Evolutionary conservation across 139 green algal species (phyloP).

Genomic region (Closterium sp.): DNA sequence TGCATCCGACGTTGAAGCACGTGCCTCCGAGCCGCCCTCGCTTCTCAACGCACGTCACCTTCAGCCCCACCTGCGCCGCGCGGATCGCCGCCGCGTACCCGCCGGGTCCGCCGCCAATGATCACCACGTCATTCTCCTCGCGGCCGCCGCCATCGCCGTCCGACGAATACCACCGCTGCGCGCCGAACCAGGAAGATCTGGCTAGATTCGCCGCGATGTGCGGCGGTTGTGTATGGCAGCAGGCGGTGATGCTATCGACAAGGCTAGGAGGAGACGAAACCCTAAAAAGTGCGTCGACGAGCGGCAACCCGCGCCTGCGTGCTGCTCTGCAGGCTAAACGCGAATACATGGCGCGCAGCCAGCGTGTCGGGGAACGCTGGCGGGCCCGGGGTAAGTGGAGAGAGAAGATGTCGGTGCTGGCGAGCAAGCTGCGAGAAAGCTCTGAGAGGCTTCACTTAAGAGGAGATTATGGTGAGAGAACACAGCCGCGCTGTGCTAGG

Average conservation of each 20-base stretch:
- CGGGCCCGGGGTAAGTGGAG: neutral
- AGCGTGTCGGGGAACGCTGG: neutral
- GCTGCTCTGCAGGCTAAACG: neutral
- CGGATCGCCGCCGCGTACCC: constrained; percentile 98
- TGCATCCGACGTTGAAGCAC: constrained; percentile 98
- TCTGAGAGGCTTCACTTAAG: neutral
- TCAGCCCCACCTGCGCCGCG: constrained; percentile 90
- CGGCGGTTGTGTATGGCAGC: neutral
- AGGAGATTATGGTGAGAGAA: no score
- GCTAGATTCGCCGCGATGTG: neutral
- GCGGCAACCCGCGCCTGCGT: neutral
- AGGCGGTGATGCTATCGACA: no score
- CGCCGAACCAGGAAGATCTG: neutral
- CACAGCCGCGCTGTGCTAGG: neutral
- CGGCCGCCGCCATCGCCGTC: neutral
- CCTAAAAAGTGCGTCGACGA: neutral
- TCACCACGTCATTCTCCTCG: constrained; percentile 80
- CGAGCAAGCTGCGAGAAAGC: no score
- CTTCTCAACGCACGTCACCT: constrained; percentile 91
- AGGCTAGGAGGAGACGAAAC: neutral
- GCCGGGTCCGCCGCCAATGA: constrained; percentile 93
- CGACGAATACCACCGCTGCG: neutral
- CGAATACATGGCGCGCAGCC: neutral
- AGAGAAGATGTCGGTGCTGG: no score
- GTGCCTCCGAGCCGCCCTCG: constrained; percentile 88